Conservation (phyloP, 768 basidiomycete species). For the Phanerodontia chrysosporium region DNA sequence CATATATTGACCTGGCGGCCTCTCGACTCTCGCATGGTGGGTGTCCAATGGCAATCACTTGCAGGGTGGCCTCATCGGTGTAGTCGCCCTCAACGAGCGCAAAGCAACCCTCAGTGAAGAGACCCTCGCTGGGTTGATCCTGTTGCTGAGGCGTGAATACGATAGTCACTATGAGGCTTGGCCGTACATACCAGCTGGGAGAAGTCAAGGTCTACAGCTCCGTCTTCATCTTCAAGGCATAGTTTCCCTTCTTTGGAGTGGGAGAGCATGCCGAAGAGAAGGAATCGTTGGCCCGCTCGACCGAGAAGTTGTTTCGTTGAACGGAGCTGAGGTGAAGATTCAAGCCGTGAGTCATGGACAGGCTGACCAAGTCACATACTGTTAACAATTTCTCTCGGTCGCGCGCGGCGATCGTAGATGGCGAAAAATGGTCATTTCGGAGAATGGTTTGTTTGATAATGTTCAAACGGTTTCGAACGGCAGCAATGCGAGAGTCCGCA, state of each 20-base stretch:
- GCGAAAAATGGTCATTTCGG: constrained; percentile 96
- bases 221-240: constrained; percentile 92
- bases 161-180: background rate
- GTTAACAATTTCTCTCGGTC: constrained; percentile 88
- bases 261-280: constrained; percentile 89
- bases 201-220: constrained; percentile 83
- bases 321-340: too few species aligned
- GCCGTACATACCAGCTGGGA: constrained; percentile 64
- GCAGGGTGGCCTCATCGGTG: constrained; percentile 83
- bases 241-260: constrained; percentile 88
- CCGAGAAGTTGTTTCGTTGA: constrained; percentile 96
- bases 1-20: constrained; percentile 84
- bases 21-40: constrained; percentile 92
- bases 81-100: constrained; percentile 96
- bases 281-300: constrained; percentile 82
- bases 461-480: constrained; percentile 80
- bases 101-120: constrained; percentile 96
- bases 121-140: constrained; percentile 90
- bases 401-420: constrained; percentile 86
- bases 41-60: constrained; percentile 93
- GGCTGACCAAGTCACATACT: constrained; percentile 45
- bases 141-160: constrained; percentile 24
- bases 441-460: constrained; percentile 92
- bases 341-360: too few species aligned
- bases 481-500: constrained; percentile 74